A percentile compares a stretch with the other conserved stretches of the same genome.
phyloP scores from a whole-genome alignment of 129 eudicot species.

The Scalesia atractyloides region DNA sequence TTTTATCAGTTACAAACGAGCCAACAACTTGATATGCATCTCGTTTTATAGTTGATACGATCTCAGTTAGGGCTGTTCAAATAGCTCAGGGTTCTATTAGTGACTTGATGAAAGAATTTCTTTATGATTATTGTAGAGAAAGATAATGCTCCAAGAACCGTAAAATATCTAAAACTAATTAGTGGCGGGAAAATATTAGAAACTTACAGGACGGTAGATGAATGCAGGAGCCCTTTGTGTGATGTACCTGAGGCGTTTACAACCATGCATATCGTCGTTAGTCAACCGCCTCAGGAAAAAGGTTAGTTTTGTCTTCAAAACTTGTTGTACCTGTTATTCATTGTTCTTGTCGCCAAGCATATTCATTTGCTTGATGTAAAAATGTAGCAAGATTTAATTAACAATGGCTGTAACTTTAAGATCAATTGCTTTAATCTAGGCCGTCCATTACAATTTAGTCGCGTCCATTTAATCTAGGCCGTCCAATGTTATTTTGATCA shows the following conservation, averaged over 20 bases:
- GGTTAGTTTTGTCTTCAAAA: constrained; percentile 32
- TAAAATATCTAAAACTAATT: constrained; percentile 73
- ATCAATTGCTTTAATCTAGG: too few relatives aligned
- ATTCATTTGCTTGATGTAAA: not conserved
- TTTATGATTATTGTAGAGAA: constrained; percentile 43
- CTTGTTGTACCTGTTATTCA: too few relatives aligned
- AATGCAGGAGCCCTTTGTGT: constrained; percentile 71
- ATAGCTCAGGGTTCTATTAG: too few relatives aligned
- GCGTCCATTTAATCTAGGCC: too few relatives aligned
- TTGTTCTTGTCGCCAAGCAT: not conserved
- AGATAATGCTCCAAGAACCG: constrained; percentile 74
- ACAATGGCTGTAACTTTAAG: too few relatives aligned
- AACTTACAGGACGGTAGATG: constrained; percentile 74
- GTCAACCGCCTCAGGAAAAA: constrained; percentile 63
- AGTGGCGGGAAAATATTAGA: constrained; percentile 83
- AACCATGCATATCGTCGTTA: constrained; percentile 90
- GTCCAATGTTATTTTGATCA: not conserved
- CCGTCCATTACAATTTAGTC: too few relatives aligned
- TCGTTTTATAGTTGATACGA: not conserved
- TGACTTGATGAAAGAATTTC: not conserved
- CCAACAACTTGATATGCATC: too few relatives aligned
- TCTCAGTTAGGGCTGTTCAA: too few relatives aligned
- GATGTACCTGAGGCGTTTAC: constrained; percentile 80
- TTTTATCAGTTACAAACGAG: too few relatives aligned
- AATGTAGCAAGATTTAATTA: too few relatives aligned